A percentile compares a stretch with the other conserved stretches of the same genome.
Evolutionary conservation across 2,329 filamentous ascomycete genomes (phyloP).

Genomic region (Penicillium sp.): DNA sequence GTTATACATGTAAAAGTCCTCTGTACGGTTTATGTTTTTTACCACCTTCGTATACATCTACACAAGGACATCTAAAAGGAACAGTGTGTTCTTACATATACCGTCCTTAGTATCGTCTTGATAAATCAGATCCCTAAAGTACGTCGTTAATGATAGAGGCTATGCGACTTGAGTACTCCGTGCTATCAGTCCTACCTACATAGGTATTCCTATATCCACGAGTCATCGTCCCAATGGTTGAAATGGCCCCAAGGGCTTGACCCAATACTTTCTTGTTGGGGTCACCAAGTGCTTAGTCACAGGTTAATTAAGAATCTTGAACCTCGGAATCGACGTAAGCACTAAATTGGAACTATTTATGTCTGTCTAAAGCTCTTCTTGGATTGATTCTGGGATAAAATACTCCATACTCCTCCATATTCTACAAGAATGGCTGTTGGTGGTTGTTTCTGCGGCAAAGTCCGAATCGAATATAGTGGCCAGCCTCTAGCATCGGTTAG

Average conservation of each 20-base stretch:
- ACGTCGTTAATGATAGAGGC: too few relatives aligned
- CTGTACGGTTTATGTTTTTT: neutral
- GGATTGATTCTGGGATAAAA: neutral
- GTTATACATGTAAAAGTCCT: neutral
- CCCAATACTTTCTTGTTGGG: neutral
- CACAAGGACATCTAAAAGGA: too few relatives aligned
- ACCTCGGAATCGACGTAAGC: neutral
- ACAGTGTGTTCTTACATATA: too few relatives aligned
- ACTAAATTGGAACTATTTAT: neutral
- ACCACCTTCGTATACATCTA: too few relatives aligned
- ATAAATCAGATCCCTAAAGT: too few relatives aligned
- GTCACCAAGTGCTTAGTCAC: neutral
- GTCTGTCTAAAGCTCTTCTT: neutral
- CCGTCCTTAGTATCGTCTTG: too few relatives aligned
- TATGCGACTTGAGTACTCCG: too few relatives aligned
- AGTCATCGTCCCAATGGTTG: too few relatives aligned
- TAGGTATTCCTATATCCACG: too few relatives aligned
- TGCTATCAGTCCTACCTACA: too few relatives aligned
- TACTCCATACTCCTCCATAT: neutral
- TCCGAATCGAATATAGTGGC: constrained; percentile 29
- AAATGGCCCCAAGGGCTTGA: too few relatives aligned
- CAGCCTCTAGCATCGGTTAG: constrained; percentile 26
- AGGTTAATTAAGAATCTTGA: neutral
- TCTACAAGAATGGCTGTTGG: constrained; percentile 24
- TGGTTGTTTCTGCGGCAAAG: constrained; percentile 31